Evolutionary conservation across 176 grass and related monocot genomes (phyloP).

Genomic region (Bromus sterilis): DNA sequence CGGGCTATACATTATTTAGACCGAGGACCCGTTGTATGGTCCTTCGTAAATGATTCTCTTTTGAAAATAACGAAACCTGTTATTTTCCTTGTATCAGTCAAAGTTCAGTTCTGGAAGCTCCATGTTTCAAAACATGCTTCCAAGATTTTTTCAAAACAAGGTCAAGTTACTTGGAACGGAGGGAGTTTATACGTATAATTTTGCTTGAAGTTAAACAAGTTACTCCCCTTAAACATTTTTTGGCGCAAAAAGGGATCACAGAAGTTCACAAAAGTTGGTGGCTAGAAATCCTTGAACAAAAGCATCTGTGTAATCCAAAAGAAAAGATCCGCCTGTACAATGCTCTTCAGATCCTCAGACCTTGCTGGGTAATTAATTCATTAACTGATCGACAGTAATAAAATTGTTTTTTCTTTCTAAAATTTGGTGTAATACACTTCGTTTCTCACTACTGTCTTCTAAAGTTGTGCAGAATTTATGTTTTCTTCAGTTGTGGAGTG

Average conservation of each 20-base stretch:
- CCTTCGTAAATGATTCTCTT: neutral
- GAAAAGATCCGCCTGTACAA: neutral
- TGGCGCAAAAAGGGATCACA: neutral
- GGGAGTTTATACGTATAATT: neutral
- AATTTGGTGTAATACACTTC: neutral
- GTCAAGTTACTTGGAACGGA: no score
- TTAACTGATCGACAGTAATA: neutral
- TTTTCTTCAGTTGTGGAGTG: neutral
- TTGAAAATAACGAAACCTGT: neutral
- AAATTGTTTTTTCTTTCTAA: neutral
- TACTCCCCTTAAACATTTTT: neutral
- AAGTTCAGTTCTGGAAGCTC: neutral
- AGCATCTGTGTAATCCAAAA: neutral
- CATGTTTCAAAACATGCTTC: neutral
- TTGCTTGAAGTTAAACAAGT: neutral
- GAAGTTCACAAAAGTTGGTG: neutral
- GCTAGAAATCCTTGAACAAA: neutral
- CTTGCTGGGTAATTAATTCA: neutral
- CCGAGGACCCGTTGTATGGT: neutral
- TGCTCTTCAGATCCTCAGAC: constrained; percentile 2
- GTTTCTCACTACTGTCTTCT: neutral
- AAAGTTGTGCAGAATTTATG: neutral
- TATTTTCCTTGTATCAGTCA: neutral
- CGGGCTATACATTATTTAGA: neutral
- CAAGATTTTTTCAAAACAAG: no score